These are phyloP conservation scores for Calcarisporium arbuscula DNA, from an alignment of 2,329 filamentous ascomycete species.

Conservation along the genomic window DNA sequence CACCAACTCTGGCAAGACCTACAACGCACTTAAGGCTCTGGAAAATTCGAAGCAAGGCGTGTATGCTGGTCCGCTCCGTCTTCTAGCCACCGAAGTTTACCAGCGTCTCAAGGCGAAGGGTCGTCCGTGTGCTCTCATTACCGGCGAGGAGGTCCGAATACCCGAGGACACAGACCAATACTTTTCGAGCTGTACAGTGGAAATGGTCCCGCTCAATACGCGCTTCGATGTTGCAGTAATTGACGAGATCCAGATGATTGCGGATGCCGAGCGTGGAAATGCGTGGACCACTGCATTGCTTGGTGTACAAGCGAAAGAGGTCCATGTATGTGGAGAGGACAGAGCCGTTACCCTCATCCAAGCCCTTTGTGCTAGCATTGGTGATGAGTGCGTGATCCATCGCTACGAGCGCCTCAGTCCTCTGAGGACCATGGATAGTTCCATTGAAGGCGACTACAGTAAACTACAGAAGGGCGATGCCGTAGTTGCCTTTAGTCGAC, in stretches of 20 bases:
- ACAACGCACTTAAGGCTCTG: conserved; percentile 80
- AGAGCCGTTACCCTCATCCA: conserved; percentile 73
- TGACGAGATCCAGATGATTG: conserved; percentile 98
- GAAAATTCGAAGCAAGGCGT: conserved; percentile 71
- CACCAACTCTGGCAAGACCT: conserved; percentile 98
- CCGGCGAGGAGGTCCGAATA: conserved; percentile 80
- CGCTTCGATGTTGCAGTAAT: conserved; percentile 85
- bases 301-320: conserved; percentile 77
- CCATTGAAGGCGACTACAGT: conserved; percentile 56
- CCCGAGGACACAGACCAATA: conserved; percentile 51
- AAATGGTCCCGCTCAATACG: conserved; percentile 62
- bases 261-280: conserved; percentile 72
- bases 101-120: conserved; percentile 76
- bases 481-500: conserved; percentile 77
- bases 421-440: conserved; percentile 57
- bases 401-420: conserved; percentile 78
- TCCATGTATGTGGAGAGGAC: conserved; percentile 90
- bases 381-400: conserved; percentile 78
- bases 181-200: conserved; percentile 85
- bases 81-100: conserved; percentile 94
- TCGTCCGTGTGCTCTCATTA: conserved; percentile 71
- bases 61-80: conserved; percentile 82
- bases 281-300: conserved; percentile 91
- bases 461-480: conserved; percentile 84
- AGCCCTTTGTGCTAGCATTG: conserved; percentile 68